These are phyloP conservation scores for Xylaria flabelliformis DNA, from an alignment of 495 filamentous ascomycete genomes.

Conservation along the genomic window DNA sequence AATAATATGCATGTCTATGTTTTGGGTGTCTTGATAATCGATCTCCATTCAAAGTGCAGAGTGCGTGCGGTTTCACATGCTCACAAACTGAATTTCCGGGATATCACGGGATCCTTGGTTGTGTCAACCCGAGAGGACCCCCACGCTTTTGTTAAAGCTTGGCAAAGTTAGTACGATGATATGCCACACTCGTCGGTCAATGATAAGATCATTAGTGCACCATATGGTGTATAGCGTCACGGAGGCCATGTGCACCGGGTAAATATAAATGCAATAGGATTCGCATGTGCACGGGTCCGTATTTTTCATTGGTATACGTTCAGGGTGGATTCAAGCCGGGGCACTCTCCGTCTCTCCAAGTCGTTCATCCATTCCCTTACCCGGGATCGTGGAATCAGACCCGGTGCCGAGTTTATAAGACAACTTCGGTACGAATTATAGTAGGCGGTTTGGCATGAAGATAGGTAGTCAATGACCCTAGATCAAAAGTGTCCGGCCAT, in stretches of 20 bases:
- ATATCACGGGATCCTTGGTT: slow-evolving; percentile 9
- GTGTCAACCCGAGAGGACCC: slow-evolving; percentile 10
- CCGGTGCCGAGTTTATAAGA: not conserved
- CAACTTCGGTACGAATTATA: not conserved
- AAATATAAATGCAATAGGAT: slow-evolving; percentile 21
- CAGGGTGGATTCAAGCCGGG: not conserved
- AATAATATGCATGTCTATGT: not conserved
- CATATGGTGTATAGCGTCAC: not conserved
- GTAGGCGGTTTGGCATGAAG: not conserved
- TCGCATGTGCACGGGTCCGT: slow-evolving; percentile 5
- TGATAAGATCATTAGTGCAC: slow-evolving; percentile 9
- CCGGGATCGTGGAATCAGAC: not conserved
- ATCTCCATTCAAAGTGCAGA: not conserved
- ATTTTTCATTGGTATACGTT: not conserved
- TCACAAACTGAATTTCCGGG: slow-evolving; percentile 8
- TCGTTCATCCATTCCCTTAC: not conserved
- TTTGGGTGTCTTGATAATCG: not conserved
- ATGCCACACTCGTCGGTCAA: slow-evolving; percentile 18
- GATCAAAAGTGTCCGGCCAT: not conserved
- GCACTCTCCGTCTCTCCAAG: not conserved
- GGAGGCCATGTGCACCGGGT: slow-evolving; percentile 9
- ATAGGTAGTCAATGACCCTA: not conserved
- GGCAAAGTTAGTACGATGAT: slow-evolving; percentile 7
- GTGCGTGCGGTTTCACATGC: slow-evolving; percentile 7
- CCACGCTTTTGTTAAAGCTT: slow-evolving; percentile 25